These are phyloP conservation scores for Fusarium fracticaudum DNA, from an alignment of 2,329 filamentous ascomycete species.

Conservation along the genomic window DNA sequence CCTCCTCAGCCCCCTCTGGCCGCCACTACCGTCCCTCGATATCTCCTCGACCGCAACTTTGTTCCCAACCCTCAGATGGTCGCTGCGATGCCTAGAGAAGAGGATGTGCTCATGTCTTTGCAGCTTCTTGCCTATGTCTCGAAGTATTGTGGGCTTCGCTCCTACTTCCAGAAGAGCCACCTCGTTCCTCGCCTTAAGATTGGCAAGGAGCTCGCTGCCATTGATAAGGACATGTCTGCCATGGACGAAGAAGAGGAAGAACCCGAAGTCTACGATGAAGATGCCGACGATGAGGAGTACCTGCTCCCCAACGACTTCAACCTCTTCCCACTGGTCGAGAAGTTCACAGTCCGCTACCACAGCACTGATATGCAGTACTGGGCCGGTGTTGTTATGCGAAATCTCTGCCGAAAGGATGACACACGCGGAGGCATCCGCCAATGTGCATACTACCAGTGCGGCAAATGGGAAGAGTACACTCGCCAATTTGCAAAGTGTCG, in stretches of 20 bases:
- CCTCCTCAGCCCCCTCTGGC: constrained; percentile 79
- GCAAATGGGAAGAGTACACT: constrained; percentile 97
- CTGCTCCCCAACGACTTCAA: constrained; percentile 94
- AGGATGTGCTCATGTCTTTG: constrained; percentile 97
- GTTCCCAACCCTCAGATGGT: constrained; percentile 78
- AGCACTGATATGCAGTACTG: constrained; percentile 99
- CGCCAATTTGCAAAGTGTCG: constrained; percentile 98
- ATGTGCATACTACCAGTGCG: constrained; percentile 97
- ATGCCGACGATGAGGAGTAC: constrained; percentile 84
- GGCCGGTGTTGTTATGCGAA: constrained; percentile 99
- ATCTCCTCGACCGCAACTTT: constrained; percentile 78
- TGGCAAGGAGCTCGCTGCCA: constrained; percentile 80
- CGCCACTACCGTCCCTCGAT: constrained; percentile 78
- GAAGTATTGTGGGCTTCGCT: constrained; percentile 95
- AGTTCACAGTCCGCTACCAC: constrained; percentile 95
- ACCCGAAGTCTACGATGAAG: constrained; percentile 55
- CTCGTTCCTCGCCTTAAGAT: constrained; percentile 93
- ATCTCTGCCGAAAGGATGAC: constrained; percentile 97
- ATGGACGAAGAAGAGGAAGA: constrained; percentile 58
- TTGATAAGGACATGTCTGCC: constrained; percentile 61
- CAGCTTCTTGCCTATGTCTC: constrained; percentile 97
- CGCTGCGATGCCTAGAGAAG: constrained; percentile 93
- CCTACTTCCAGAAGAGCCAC: constrained; percentile 95
- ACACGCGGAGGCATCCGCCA: constrained; percentile 93
- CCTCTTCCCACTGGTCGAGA: constrained; percentile 97